Evolutionary conservation across 495 filamentous ascomycete species (phyloP), one percentile per base, ranked within the genome.

Genomic region (Talaromyces liani): DNA sequence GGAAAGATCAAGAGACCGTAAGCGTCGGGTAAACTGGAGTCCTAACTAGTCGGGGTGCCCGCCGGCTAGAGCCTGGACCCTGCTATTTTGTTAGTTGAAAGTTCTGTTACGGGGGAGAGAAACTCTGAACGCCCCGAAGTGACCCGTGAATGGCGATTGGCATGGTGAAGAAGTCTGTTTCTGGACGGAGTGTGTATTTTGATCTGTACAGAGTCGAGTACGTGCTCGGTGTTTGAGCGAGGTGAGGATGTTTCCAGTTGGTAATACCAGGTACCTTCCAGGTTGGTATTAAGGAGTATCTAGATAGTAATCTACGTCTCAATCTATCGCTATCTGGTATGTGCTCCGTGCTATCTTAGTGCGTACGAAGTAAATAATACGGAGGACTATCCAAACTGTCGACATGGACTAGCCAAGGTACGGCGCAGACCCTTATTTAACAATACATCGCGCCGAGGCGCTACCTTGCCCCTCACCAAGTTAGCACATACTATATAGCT

Each of bases 61-160:
- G 36, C 36, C 45, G 45, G n/a, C 45, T 49, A 7, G 53, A 56
- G 53, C 22, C 53, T 56, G 53, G 53, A 56, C 53, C 53, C 53
- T 56, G 22, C 22, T 54, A 25, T 24, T 20, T 24, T 25, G 24
- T 24, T 54, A 22, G 47, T 27, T 27, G 27, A 27, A 27, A 27
- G 27, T 27, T 27, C 27, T 10, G 16, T 49, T 49, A n/a, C 45
- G 16, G 22, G 2, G 22, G 7, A 41, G 36, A 41, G 12, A 36
- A 27, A 36, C 33, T 36, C 12, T 41, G 53, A n/a, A 16, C 24
- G 4, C 27, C 24, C 53, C 27, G 22, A 56, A 14, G 22, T 56
- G 24, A 56, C 53, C 27, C 22, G 53, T 20, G 45, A 49, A 49
- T 20, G 14, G 36, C 36, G 36, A 41, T 12, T 39, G 34, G 34